phyloP scores from a whole-genome alignment of 208 protist genomes.

The Angomonas desouzai region DNA sequence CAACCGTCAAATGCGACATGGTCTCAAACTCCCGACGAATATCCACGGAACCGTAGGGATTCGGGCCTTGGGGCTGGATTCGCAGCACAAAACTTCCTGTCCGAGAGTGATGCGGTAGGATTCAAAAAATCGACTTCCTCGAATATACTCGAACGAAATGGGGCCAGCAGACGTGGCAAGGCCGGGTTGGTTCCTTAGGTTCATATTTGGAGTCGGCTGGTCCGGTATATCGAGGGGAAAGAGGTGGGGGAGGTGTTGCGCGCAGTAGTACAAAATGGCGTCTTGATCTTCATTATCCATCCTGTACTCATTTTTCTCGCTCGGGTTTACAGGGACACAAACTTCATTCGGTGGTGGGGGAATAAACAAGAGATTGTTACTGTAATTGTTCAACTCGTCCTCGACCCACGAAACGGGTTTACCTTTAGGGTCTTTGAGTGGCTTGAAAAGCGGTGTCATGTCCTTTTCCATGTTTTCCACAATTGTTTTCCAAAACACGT shows the following conservation, averaged over 20 bases:
- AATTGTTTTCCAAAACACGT: conserved; percentile 62
- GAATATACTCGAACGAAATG: conserved; percentile 62
- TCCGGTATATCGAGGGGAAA: conserved; percentile 50
- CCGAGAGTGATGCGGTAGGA: conserved; percentile 67
- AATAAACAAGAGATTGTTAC: conserved; percentile 68
- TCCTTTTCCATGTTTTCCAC: conserved; percentile 49
- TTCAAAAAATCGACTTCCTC: conserved; percentile 52
- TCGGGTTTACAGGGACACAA: conserved; percentile 25
- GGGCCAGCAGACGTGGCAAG: conserved; percentile 61
- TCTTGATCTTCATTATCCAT: conserved; percentile 66
- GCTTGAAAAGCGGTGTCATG: conserved; percentile 59
- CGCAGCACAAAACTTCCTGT: conserved; percentile 72
- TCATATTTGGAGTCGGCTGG: conserved; percentile 22
- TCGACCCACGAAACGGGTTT: conserved; percentile 58
- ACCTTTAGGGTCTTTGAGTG: conserved; percentile 27
- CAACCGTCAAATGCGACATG: conserved; percentile 55
- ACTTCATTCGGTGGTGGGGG: conserved; percentile 47
- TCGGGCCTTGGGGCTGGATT: conserved; percentile 59
- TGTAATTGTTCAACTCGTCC: conserved; percentile 69
- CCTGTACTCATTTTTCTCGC: conserved; percentile 37
- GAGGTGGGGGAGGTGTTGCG: conserved; percentile 64
- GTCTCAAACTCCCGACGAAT: conserved; percentile 67
- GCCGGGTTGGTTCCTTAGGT: conserved; percentile 40
- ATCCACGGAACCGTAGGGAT: conserved; percentile 41
- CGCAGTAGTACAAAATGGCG: conserved; percentile 73